These are phyloP conservation scores for Russula sp. DNA, from an alignment of 768 basidiomycete genomes.

Conservation along the genomic window DNA sequence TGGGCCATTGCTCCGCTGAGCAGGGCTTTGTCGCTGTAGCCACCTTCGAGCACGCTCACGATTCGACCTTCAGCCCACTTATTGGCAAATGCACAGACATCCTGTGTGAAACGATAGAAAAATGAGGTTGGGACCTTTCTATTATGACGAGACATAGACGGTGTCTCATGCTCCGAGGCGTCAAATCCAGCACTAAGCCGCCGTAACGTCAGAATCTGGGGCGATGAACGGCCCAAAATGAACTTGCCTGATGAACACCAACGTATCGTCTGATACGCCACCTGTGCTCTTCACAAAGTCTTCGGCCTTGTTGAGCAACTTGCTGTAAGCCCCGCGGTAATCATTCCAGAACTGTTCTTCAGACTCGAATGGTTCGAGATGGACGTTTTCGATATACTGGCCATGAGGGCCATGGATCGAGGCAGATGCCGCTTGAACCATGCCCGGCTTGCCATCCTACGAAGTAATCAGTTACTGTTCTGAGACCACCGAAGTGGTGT, in stretches of 20 bases:
- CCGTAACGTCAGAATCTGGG: constrained; percentile 12
- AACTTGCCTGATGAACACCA: constrained; percentile 82
- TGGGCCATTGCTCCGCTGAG: constrained; percentile 82
- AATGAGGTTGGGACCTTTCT: constrained; percentile 85
- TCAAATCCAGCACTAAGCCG: constrained; percentile 83
- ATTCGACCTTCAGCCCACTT: constrained; percentile 63
- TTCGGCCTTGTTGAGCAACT: constrained; percentile 62
- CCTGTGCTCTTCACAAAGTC: constrained; percentile 69
- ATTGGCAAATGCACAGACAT: constrained; percentile 64
- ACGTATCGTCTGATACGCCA: constrained; percentile 60
- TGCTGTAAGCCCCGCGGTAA: constrained; percentile 63
- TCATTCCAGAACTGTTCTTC: constrained; percentile 76
- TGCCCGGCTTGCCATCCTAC: constrained; percentile 74
- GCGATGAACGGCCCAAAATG: background rate
- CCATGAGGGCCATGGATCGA: constrained; percentile 77
- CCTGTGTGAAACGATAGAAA: constrained; percentile 77
- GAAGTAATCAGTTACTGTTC: constrained; percentile 15
- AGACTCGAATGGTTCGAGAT: constrained; percentile 68
- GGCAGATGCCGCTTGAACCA: constrained; percentile 86
- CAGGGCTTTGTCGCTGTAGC: constrained; percentile 88
- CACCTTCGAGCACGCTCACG: constrained; percentile 91
- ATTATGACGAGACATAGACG: constrained; percentile 87
- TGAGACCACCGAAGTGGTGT: background rate
- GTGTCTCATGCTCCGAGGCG: constrained; percentile 87
- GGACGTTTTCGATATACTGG: constrained; percentile 85